Base-by-base conservation (phyloP, 1,284 basidiomycete species). In the Porogramme epimiltina region DNA sequence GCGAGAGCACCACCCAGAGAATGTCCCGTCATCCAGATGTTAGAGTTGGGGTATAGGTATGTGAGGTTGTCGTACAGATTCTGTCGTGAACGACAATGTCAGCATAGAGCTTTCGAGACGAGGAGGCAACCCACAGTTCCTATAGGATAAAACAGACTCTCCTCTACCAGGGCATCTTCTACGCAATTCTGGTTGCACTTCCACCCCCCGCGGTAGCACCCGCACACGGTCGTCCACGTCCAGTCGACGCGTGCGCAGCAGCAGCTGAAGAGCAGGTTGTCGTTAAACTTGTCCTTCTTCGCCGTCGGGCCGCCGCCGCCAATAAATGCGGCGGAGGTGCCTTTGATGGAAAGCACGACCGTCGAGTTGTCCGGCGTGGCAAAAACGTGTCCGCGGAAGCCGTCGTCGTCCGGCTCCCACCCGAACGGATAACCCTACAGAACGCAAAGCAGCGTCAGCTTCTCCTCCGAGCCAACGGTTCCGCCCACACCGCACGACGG, bases 211-310 rank as follows among this genome's bases (percentile, higher is more conserved):
- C 85, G 77, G 70, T 91, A 91, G 70, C 96, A 99, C 53, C 87
- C 91, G 70, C 97, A 99, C 4, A 98, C 96, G 0, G 94, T 84
- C 38, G 89, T 85, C 96, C 96, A 99, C 4, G 91, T 87, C 85
- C 93, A 97, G 66, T 93, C 93, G 22, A 99, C 84, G 18, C 85
- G 78, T 0, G 97, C 97, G 70, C 96, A 99, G 73, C 96, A 99
- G 72, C 96, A 99, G 48, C 94, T 90, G 72, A 98, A 99, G 49
- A 98, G 74, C n/a, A 99, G 69, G 62, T 98, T 98, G 71, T 98
- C 95, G 70, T 98, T 98, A 45, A 90, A 69, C 73, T 93, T 97
- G 76, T 98, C 95, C 63, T 95, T 95, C 73, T 85, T 87, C 1
- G 82, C 78, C 13, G 96, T 98, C 15, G 92, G 87, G 0, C 93